A percentile compares a stretch with the other conserved stretches of the same genome.
Evolutionary conservation across 2,329 filamentous ascomycete genomes (phyloP).

Genomic region (Diaporthe caulivora): DNA sequence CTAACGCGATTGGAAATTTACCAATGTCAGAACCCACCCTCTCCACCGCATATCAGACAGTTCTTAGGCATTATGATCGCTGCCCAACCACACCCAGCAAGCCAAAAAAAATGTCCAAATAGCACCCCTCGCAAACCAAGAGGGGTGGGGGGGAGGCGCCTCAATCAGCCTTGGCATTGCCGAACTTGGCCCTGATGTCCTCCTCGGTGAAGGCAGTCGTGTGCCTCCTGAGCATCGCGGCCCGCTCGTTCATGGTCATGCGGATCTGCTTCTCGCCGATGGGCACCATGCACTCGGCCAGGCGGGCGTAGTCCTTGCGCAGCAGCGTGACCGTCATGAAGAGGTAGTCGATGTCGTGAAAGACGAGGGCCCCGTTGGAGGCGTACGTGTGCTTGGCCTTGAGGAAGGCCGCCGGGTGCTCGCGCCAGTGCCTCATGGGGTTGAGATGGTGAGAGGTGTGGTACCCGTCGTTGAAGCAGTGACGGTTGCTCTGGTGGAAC

Average conservation of each 20-base stretch:
- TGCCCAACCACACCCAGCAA: too few species aligned
- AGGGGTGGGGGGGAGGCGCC: too few species aligned
- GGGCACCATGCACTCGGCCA: slow-evolving; percentile 79
- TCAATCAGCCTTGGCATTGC: slow-evolving; percentile 35
- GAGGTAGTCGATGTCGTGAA: slow-evolving; percentile 85
- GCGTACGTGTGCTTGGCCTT: slow-evolving; percentile 76
- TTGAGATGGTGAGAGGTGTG: slow-evolving; percentile 87
- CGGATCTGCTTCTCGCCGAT: slow-evolving; percentile 75
- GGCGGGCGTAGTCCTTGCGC: slow-evolving; percentile 76
- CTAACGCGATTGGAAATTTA: background rate
- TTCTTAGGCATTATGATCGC: too few species aligned
- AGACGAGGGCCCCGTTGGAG: slow-evolving; percentile 77
- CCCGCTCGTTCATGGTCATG: slow-evolving; percentile 74
- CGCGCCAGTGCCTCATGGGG: slow-evolving; percentile 83
- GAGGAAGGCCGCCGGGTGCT: slow-evolving; percentile 81
- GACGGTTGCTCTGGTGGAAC: slow-evolving; percentile 76
- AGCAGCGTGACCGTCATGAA: slow-evolving; percentile 79
- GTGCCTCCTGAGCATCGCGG: slow-evolving; percentile 72
- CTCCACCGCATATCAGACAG: too few species aligned
- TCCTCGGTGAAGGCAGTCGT: slow-evolving; percentile 75
- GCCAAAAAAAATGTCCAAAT: too few species aligned
- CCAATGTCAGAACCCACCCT: too few species aligned
- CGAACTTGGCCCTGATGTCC: slow-evolving; percentile 72
- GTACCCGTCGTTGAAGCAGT: slow-evolving; percentile 87
- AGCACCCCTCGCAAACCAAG: too few species aligned